Base-by-base conservation (phyloP, 2,329 filamentous ascomycete genomes). In the Aspergillus sp. region DNA sequence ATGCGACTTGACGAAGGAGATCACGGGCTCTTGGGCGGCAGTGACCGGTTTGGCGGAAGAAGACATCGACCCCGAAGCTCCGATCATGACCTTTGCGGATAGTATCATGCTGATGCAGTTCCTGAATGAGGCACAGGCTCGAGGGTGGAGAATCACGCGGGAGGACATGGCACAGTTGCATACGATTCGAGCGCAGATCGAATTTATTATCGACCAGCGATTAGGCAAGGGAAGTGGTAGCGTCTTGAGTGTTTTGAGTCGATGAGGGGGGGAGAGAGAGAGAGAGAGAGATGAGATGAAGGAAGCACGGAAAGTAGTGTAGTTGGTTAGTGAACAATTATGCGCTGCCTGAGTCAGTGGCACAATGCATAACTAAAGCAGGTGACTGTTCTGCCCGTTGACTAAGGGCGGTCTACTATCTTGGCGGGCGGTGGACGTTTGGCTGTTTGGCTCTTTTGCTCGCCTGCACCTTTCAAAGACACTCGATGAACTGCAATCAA, bases 61-160 rank as follows among this genome's bases (percentile, higher is more conserved):
- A 18, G 31, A 51, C 22, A 49, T 58, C 12, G 36, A 55, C 16
- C 45, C 36, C 16, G 52, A 54, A 18, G 46, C 20, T 9, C 31
- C 45, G 6, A 46, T 58, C 14, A 18, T 24, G 12, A 51, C 45
- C 24, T 58, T 58, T 6, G 52, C 45, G 18, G 56, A 58, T 45
- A 58, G 56, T 50, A 50, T 58, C 31, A 49, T 51, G 29, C n/a
- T 55, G 10, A 58, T 58, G 26, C 56, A 58, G 26, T 58, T 53
- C 39, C 22, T 50, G 20, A 32, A 51, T 29, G 20, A 39, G 14
- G 45, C 46, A 9, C 24, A 22, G 31, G 29, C 18, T 3, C 52
- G 42, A 3, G 18, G 45, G 10, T 29, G 49, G 18, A 49, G 55
- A 4, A 31, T 57, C 16, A 57, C 39, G 6, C 42, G 22, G 6